Evolutionary conservation across 2,329 filamentous ascomycete genomes (phyloP).

Genomic region (Lasiodiplodia theobromae): DNA sequence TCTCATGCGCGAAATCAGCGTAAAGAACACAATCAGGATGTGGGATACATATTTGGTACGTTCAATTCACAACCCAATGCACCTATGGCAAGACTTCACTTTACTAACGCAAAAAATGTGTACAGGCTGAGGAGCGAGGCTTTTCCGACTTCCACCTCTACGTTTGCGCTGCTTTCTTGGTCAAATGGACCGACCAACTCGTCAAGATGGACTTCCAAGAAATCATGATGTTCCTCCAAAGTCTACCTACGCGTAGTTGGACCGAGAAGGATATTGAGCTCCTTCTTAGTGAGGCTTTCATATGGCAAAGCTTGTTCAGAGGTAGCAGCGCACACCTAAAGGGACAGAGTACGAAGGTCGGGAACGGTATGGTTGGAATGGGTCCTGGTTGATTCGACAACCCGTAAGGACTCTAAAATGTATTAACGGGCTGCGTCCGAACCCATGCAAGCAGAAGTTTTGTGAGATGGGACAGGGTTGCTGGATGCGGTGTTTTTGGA

Average conservation of each 20-base stretch:
- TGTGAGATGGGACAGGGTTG: background rate
- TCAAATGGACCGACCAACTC: constrained; percentile 96
- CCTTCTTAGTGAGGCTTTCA: constrained; percentile 93
- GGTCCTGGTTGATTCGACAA: constrained; percentile 36
- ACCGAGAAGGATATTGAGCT: constrained; percentile 98
- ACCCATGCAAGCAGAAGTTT: background rate
- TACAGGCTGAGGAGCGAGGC: constrained; percentile 93
- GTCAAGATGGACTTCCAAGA: constrained; percentile 98
- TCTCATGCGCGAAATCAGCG: constrained; percentile 95
- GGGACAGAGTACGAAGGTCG: constrained; percentile 43
- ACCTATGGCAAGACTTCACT: background rate
- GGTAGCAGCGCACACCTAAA: constrained; percentile 87
- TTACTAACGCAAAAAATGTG: constrained; percentile 22
- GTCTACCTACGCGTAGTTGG: constrained; percentile 90
- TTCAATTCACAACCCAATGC: constrained; percentile 29
- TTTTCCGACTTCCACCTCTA: constrained; percentile 99
- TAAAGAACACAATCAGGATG: constrained; percentile 97
- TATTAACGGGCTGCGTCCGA: background rate
- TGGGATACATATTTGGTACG: constrained; percentile 98
- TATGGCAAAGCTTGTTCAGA: constrained; percentile 98
- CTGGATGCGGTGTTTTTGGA: background rate
- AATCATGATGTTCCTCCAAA: constrained; percentile 99
- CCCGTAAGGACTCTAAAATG: background rate
- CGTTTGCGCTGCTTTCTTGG: constrained; percentile 95
- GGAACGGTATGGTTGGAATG: constrained; percentile 44